These are phyloP conservation scores for Cladophialophora carrionii DNA, from an alignment of 2,329 filamentous ascomycete species.

Conservation along the genomic window DNA sequence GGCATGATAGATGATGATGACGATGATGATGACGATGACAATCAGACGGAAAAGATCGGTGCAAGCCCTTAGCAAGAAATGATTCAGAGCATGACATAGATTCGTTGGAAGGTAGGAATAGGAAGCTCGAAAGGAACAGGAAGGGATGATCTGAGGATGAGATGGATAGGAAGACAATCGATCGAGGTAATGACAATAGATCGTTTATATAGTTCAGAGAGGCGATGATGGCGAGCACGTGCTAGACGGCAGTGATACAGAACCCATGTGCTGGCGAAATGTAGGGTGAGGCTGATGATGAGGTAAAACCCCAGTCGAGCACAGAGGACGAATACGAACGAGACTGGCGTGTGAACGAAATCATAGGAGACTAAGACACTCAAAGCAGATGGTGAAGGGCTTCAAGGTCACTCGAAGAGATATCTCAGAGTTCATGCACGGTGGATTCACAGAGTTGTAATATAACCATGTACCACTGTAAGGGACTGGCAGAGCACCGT, in stretches of 20 bases:
- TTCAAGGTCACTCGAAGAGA: neutral
- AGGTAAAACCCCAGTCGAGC: neutral
- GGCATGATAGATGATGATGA: conserved; percentile 21
- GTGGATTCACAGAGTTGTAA: no score
- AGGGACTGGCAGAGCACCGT: neutral
- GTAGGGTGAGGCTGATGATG: neutral
- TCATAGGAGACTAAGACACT: conserved; percentile 40
- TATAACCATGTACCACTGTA: neutral
- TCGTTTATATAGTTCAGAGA: neutral
- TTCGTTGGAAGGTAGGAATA: neutral
- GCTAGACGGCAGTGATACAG: neutral
- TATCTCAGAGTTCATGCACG: neutral
- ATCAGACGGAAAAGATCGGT: neutral
- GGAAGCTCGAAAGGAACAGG: conserved; percentile 1
- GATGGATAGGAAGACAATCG: neutral
- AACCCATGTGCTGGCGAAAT: neutral
- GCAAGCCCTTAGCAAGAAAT: neutral
- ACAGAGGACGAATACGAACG: neutral
- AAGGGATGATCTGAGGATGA: neutral
- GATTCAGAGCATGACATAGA: neutral
- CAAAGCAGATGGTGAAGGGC: conserved; percentile 42
- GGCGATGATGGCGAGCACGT: neutral
- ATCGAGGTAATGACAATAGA: neutral
- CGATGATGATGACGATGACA: no score
- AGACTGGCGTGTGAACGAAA: neutral